Base-by-base conservation (phyloP, 768 basidiomycete species). In the Tephrocybe sp. region DNA sequence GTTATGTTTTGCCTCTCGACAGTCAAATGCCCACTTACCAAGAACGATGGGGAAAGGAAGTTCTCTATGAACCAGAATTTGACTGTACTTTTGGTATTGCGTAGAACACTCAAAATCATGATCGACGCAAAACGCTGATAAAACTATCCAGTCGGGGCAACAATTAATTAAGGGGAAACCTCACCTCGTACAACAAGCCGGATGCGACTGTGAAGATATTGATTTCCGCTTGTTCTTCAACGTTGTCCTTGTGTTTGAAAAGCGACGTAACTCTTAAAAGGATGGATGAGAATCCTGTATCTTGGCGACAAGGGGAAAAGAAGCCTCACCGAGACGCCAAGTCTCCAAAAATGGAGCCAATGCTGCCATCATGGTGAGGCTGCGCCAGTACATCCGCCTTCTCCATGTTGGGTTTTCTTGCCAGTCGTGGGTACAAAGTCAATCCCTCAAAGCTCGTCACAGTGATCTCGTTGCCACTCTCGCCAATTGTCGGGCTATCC, bases 41-140 rank as follows among this genome's bases (percentile, higher is more conserved):
- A 69, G 80, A 99, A 99, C 0, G 94, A 89, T 0, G 95, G 97
- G 0, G 95, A 98, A 12, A 98, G 78, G 79, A 99, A 99, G 70
- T 99, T 98, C 65, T 97, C 91, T 55, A 99, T 98, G 69, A 98
- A 98, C 97, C 97, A 98, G 71, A 98, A 99, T 66, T 99, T 99
- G 67, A 99, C 94, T 22, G 83, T 88, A 60, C 87, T 89, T 16
- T 93, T 84, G 15, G 97, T 98, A 62, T 98, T 95, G 33, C 86
- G 85, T 55, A 98, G 74, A 25, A 99, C 97, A 57, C 93, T 95
- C 29, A 97, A 75, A 49, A 97, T 91, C 97, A 98, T 99, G 70
- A 99, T 97, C 8, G 91, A 92, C 0, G 86, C 94, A 69, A 99
- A 98, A 13, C 97, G 86, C 93, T 98, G 55, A 34, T 36, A 15